Conservation (phyloP, 1,284 basidiomycete species). For the Ustilago shanxiensis region DNA sequence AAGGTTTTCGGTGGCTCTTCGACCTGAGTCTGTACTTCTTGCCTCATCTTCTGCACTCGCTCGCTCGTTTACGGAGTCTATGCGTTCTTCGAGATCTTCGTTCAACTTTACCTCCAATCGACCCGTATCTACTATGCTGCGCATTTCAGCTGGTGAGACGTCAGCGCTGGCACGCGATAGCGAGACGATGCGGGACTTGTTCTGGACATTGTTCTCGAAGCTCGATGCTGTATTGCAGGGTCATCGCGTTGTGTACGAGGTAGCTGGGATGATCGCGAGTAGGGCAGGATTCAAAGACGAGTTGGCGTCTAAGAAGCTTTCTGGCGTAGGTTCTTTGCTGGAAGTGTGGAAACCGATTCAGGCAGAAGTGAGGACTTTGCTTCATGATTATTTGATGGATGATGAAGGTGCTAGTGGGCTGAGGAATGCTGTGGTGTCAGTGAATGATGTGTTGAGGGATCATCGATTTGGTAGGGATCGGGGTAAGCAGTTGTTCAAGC, state of each 20-base stretch:
- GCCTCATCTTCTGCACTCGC: slow-evolving; percentile 56
- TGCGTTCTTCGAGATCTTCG: slow-evolving; percentile 46
- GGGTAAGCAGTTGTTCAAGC: slow-evolving; percentile 79
- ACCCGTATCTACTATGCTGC: slow-evolving; percentile 40
- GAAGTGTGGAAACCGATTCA: slow-evolving; percentile 95
- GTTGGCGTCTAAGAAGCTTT: slow-evolving; percentile 30
- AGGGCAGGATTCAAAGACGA: slow-evolving; percentile 57
- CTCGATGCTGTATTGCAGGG: slow-evolving; percentile 95
- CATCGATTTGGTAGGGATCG: slow-evolving; percentile 59
- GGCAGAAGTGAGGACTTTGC: slow-evolving; percentile 82
- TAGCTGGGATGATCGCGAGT: slow-evolving; percentile 71
- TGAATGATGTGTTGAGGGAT: slow-evolving; percentile 84
- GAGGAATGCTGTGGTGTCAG: slow-evolving; percentile 87
- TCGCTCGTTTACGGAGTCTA: slow-evolving; percentile 47
- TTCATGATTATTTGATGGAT: slow-evolving; percentile 91
- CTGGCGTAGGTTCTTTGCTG: slow-evolving; percentile 72
- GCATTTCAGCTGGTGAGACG: slow-evolving; percentile 56
- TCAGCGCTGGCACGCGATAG: slow-evolving; percentile 61
- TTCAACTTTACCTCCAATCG: slow-evolving; percentile 43
- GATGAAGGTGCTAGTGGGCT: slow-evolving; percentile 83
- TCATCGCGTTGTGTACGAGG: slow-evolving; percentile 89
- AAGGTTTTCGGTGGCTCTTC: slow-evolving; percentile 76
- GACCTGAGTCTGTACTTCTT: slow-evolving; percentile 74
- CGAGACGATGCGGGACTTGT: slow-evolving; percentile 79
- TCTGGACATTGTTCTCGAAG: slow-evolving; percentile 98